Percentiles rank a stretch among this genome's conserved stretches.
phyloP scores from a whole-genome alignment of 164 flowering plant species.

The Houttuynia cordata region DNA sequence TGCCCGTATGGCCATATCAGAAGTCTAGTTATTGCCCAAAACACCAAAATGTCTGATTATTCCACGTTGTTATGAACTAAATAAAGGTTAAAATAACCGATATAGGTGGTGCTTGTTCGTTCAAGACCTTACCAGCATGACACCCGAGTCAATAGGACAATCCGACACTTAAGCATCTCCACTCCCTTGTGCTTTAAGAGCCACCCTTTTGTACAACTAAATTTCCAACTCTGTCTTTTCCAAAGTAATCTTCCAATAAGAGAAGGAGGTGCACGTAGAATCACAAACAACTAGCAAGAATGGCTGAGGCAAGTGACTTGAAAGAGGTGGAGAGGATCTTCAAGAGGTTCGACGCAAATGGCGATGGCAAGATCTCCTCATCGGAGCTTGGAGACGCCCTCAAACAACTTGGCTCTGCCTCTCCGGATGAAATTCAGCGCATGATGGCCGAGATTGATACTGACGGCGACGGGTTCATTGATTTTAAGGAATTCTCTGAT shows the following conservation, averaged over 20 bases:
- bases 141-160: background rate
- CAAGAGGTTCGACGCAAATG: conserved; percentile 6
- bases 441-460: conserved; percentile 18
- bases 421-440: conserved; percentile 9
- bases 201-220: background rate
- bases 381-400: conserved; percentile 15
- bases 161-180: background rate
- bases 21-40: too few relatives aligned
- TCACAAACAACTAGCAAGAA: background rate
- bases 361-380: conserved; percentile 16
- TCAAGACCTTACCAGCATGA: too few relatives aligned
- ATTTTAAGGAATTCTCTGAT: conserved; percentile 11
- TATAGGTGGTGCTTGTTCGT: too few relatives aligned
- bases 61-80: too few relatives aligned
- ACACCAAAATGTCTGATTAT: too few relatives aligned
- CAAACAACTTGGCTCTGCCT: conserved; percentile 6
- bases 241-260: background rate
- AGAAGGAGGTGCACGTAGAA: background rate
- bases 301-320: background rate
- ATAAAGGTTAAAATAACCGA: too few relatives aligned
- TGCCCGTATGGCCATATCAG: too few relatives aligned
- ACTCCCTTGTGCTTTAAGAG: too few relatives aligned
- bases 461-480: conserved; percentile 21
- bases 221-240: background rate
- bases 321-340: conserved; percentile 8